Conservation (phyloP, 139 green algal species). For the Chlorella vulgaris region DNA sequence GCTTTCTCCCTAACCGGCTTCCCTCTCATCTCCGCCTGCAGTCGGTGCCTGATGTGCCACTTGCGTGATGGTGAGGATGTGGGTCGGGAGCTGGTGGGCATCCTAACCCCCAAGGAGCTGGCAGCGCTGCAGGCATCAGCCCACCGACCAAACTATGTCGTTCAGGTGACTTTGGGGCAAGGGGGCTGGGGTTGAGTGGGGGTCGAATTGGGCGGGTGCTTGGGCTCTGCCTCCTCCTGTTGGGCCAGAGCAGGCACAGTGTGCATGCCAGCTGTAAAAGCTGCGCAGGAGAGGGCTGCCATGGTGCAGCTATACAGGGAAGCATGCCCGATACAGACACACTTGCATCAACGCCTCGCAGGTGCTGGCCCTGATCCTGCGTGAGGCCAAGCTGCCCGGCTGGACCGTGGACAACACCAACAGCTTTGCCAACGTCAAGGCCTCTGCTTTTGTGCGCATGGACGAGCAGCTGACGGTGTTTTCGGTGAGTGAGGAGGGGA, state of each 20-base stretch:
- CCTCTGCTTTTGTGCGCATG: constrained; percentile 45
- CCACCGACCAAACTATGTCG: constrained; percentile 44
- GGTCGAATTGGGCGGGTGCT: background rate
- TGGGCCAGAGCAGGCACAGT: too few relatives aligned
- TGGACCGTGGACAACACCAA: background rate
- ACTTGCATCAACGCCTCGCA: background rate
- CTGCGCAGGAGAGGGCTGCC: too few relatives aligned
- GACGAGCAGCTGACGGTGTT: constrained; percentile 69
- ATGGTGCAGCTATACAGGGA: too few relatives aligned
- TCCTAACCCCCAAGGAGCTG: constrained; percentile 38
- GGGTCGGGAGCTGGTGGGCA: constrained; percentile 15
- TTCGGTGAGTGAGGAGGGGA: constrained; percentile 54
- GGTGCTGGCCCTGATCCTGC: constrained; percentile 21
- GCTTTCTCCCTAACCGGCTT: background rate
- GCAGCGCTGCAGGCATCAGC: constrained; percentile 28
- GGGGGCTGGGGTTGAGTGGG: background rate
- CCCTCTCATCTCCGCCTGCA: background rate
- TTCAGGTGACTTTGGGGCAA: constrained; percentile 25
- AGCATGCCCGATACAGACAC: background rate
- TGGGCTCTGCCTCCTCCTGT: too few relatives aligned
- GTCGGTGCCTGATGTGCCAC: constrained; percentile 30
- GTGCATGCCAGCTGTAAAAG: too few relatives aligned
- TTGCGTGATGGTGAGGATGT: constrained; percentile 15
- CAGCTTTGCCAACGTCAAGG: constrained; percentile 26
- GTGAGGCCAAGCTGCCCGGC: constrained; percentile 6